phyloP scores from a whole-genome alignment of 73 alveolate genomes.

The Breviolum minutum region DNA sequence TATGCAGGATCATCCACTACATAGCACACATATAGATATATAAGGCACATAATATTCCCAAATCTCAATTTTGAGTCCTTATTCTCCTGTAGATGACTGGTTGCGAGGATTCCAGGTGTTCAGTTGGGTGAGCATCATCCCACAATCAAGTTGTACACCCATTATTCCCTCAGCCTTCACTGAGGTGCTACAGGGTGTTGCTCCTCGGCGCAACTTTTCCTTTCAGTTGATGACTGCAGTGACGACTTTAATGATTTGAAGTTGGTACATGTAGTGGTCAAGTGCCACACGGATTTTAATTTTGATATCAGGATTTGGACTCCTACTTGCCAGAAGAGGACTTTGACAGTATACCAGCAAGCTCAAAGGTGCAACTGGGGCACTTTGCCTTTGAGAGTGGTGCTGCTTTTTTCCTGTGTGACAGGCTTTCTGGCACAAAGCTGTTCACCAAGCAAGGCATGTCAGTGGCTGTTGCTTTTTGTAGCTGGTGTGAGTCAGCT shows the following conservation, averaged over 20 bases:
- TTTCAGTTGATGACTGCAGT: too few relatives aligned
- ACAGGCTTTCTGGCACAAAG: constrained; percentile 78
- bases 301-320: constrained; percentile 11
- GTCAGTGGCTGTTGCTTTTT: background rate
- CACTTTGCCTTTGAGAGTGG: background rate
- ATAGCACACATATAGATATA: too few relatives aligned
- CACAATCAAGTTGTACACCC: too few relatives aligned
- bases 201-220: background rate
- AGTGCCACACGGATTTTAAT: background rate
- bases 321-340: constrained; percentile 36
- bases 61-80: too few relatives aligned
- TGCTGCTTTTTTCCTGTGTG: too few relatives aligned
- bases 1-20: too few relatives aligned
- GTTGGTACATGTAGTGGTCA: background rate
- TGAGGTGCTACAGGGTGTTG: constrained; percentile 9
- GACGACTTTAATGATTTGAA: background rate
- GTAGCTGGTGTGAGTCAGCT: background rate
- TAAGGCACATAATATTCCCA: too few relatives aligned
- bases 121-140: too few relatives aligned
- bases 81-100: too few relatives aligned
- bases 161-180: too few relatives aligned
- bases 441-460: constrained; percentile 46
- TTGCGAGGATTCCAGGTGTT: too few relatives aligned
- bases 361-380: background rate
- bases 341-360: background rate